phyloP scores from a whole-genome alignment of 495 filamentous ascomycete genomes.

The Penicillium verhagenii region DNA sequence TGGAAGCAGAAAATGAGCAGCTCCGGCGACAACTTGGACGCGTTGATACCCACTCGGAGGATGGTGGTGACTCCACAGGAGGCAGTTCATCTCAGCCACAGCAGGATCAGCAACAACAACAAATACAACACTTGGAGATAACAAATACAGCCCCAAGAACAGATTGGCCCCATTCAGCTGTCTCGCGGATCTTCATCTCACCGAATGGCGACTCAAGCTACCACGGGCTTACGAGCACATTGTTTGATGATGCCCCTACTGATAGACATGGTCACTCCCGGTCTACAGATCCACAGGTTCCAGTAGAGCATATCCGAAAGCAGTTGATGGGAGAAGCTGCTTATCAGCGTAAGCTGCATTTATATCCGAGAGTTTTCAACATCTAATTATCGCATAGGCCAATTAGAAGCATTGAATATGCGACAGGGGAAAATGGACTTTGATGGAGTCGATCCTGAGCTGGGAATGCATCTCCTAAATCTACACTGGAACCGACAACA shows the following conservation, averaged over 20 bases:
- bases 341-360: constrained; percentile 24
- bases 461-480: constrained; percentile 41
- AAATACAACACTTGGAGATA: not conserved
- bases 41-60: not conserved
- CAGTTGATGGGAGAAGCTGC: constrained; percentile 27
- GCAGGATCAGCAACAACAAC: not conserved
- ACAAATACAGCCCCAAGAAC: not conserved
- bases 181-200: constrained; percentile 24
- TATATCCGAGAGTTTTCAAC: not conserved
- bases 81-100: not conserved
- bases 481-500: constrained; percentile 43
- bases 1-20: constrained; percentile 28
- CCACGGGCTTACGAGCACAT: constrained; percentile 32
- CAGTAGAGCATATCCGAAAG: constrained; percentile 18
- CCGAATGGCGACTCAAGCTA: constrained; percentile 30
- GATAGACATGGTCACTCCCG: constrained; percentile 9
- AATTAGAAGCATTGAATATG: constrained; percentile 32
- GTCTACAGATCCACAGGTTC: constrained; percentile 6
- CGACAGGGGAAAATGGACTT: constrained; percentile 34
- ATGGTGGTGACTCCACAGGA: not conserved
- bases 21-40: constrained; percentile 14
- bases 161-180: constrained; percentile 13
- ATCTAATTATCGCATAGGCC: constrained; percentile 14
- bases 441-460: constrained; percentile 38
- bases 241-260: constrained; percentile 30